These are phyloP conservation scores for Sugiyamaella castrensis DNA, from an alignment of 1,139 yeast genomes.

Conservation along the genomic window DNA sequence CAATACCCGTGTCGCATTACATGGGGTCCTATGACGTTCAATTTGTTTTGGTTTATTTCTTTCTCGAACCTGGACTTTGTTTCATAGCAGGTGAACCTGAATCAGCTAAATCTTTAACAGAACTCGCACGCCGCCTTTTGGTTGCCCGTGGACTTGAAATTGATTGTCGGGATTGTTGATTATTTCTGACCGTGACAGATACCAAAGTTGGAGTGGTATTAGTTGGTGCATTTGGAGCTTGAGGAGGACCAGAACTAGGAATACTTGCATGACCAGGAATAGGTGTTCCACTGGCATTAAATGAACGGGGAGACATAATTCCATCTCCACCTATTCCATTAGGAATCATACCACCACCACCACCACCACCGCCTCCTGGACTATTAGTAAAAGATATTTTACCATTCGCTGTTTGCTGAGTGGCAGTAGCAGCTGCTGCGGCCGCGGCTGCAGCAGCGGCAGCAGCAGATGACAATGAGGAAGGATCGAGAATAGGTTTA, in stretches of 20 bases:
- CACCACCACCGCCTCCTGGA: not conserved
- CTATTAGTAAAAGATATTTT: conserved; percentile 3
- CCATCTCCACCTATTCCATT: not conserved
- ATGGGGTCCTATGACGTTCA: not conserved
- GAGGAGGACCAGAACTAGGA: not conserved
- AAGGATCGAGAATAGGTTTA: no score
- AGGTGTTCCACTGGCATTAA: conserved; percentile 6
- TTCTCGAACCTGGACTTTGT: conserved; percentile 17
- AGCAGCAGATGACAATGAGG: conserved; percentile 1
- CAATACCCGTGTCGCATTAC: not conserved
- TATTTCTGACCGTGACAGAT: not conserved
- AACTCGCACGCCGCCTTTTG: conserved; percentile 18
- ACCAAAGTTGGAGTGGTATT: conserved; percentile 2
- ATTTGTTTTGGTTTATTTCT: conserved; percentile 19
- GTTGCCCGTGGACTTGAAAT: conserved; percentile 19
- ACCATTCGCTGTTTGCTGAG: conserved; percentile 5
- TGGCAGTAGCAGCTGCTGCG: conserved; percentile 13
- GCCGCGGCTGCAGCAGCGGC: conserved; percentile 16
- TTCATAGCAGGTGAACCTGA: conserved; percentile 19
- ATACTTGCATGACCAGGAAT: conserved; percentile 1
- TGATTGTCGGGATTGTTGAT: conserved; percentile 9
- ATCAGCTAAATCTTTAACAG: conserved; percentile 15
- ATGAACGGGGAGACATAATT: conserved; percentile 3
- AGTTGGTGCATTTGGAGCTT: no score
- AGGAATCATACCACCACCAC: not conserved